Base-by-base conservation (phyloP, 176 grass and related monocot genomes). In the Triticum timopheevii region DNA sequence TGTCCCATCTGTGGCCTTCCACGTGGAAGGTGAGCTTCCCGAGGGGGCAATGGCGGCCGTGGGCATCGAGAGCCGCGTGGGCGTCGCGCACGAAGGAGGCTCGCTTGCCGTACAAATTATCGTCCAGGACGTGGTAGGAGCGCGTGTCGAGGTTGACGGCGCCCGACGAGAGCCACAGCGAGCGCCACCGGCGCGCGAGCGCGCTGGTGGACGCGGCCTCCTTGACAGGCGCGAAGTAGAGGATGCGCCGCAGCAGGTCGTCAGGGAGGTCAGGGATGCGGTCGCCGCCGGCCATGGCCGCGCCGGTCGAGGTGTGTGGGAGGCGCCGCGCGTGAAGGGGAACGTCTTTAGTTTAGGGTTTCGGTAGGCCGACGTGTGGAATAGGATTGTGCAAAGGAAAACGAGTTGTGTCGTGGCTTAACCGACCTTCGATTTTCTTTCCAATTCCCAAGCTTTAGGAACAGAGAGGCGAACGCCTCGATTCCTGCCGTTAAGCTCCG, bases 221-320 rank as follows among this genome's bases (percentile, higher is more conserved):
- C 52, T 78, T 78, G 76, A 33, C 19, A 7, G 52, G 76, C 15
- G 33, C 28, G 20, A 78, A 33, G 31, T 17, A 36, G 76, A 78
- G 76, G 76, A 78, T 78, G 33, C 54, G 52, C 11, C 5, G 76
- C 31, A 78, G 52, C 2, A 78, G 52, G 20, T 78, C 76, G 76
- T 78, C 54, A 20, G 76, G 31, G 6, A 61, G 76, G 8, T 23
- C 30, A 6, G 20, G 38, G 17, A 61, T 30, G 52, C 20, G 76
- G 19, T 78, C 69, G 38, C 69, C 4, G 69, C 11, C 10, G 11
- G 69, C n/a, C 69, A 73, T 73, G 36, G 27, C 27, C 27, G 27
- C 27, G 69, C 38, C 5, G 69, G 42, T 70, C 17, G 17, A 20
- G 31, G 33, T 72, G 20, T 40, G 39, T 40, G 69, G 38, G 39